Base-by-base conservation (phyloP, 73 alveolate genomes). In the Halteria grandinella region DNA sequence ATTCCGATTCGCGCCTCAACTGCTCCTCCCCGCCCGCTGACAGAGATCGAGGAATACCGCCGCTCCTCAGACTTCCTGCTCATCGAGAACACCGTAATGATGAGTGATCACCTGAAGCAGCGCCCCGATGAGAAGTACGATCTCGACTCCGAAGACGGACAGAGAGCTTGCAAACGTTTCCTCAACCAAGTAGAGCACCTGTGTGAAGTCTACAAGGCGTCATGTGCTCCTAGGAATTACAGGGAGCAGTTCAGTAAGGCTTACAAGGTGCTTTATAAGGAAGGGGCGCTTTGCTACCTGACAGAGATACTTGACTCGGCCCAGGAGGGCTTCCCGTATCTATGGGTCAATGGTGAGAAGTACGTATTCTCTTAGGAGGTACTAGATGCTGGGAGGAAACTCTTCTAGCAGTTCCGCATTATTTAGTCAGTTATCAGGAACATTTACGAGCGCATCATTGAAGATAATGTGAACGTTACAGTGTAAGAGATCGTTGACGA, bases 231-330 rank as follows among this genome's bases (percentile, higher is more conserved):
- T 51, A 54, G 99, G 55, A 96, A 89, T 45, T 96, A 96, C 79
- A 57, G 99, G 39, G 92, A 91, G 51, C 81, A 88, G 45, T 94
- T 96, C 69, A 88, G 98, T 0, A 92, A 90, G 75, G 99, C 99
- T 14, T 96, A 94, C 71, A 84, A 76, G 58, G 93, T 92, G 33
- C 86, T 94, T 33, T 96, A 92, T 78, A 93, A 90, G 55, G 99
- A 96, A 70, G 95, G 91, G 47, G 53, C 91, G 47, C 80, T 93
- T 34, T 80, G 98, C 52, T 96, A 92, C 83, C 87, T 94, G 62
- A 90, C 98, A 18, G 99, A 94, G 85, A 96, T 96, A 18, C 90
- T 96, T n/a, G 98, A 94, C 73, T 87, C 97, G 50, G 99, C 99
- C 20, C 93, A 96, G 54, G 98, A 96, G 90, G 98, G 96, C 1